Evolutionary conservation across 2,329 filamentous ascomycete species (phyloP).

Genomic region (Fusarium virguliforme): DNA sequence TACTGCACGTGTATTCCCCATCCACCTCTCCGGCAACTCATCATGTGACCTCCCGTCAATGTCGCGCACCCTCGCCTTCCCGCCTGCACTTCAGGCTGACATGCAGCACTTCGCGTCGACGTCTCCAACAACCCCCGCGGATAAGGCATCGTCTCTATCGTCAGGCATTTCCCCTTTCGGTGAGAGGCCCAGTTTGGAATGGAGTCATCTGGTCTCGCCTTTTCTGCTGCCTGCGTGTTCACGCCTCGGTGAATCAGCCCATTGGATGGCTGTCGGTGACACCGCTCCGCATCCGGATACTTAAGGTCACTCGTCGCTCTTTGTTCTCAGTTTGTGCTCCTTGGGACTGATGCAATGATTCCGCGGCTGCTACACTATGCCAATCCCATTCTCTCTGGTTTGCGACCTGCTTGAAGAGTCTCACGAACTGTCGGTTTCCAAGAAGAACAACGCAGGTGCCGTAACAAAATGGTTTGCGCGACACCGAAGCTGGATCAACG

Average conservation of each 20-base stretch:
- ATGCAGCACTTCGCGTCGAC: conserved; percentile 18
- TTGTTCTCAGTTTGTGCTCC: conserved; percentile 9
- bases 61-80: conserved; percentile 44
- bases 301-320: conserved; percentile 1
- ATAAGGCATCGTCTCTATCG: conserved; percentile 22
- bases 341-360: conserved; percentile 20
- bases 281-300: neutral
- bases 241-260: conserved; percentile 1
- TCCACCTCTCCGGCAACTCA: neutral
- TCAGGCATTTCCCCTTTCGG: conserved; percentile 3
- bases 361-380: conserved; percentile 62
- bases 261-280: neutral
- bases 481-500: conserved; percentile 73
- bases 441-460: conserved; percentile 54
- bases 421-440: conserved; percentile 62
- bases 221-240: conserved; percentile 33
- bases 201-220: conserved; percentile 14
- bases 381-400: conserved; percentile 78
- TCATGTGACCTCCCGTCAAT: conserved; percentile 56
- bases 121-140: conserved; percentile 16
- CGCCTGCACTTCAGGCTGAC: conserved; percentile 19
- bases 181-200: conserved; percentile 19
- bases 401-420: conserved; percentile 82
- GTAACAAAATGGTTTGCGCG: conserved; percentile 79
- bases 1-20: conserved; percentile 4